phyloP scores from a whole-genome alignment of 805 yeast genomes.

The Starmera dryadoides region DNA sequence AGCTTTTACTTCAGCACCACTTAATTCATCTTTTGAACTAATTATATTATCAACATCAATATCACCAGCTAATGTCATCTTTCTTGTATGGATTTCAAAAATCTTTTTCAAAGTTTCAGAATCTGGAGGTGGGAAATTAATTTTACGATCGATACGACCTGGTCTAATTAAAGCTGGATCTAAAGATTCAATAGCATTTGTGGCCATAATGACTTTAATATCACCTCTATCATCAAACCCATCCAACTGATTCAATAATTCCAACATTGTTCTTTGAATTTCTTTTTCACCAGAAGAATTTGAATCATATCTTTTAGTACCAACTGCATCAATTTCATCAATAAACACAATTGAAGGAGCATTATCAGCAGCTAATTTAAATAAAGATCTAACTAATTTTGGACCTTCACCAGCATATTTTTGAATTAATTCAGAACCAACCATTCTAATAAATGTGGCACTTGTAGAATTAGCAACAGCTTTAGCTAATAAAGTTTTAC shows the following conservation, averaged over 20 bases:
- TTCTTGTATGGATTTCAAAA: constrained; percentile 83
- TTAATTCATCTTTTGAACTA: constrained; percentile 84
- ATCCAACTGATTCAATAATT: constrained; percentile 87
- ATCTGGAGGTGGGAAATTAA: constrained; percentile 93
- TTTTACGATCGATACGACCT: constrained; percentile 94
- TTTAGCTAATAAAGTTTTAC: constrained; percentile 90
- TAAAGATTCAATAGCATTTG: constrained; percentile 86
- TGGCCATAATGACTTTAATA: constrained; percentile 97
- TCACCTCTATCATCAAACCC: constrained; percentile 98
- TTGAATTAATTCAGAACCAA: constrained; percentile 94
- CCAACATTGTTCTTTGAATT: constrained; percentile 97
- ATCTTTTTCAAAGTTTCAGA: constrained; percentile 89
- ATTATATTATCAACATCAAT: constrained; percentile 87
- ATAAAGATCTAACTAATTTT: constrained; percentile 84
- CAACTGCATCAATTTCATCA: constrained; percentile 98
- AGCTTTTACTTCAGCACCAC: constrained; percentile 97
- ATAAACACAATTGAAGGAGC: constrained; percentile 98
- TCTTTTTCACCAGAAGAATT: constrained; percentile 92
- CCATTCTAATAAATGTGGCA: constrained; percentile 92
- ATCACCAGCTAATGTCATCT: constrained; percentile 85
- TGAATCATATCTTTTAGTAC: constrained; percentile 93
- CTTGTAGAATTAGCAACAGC: constrained; percentile 98
- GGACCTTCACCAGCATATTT: constrained; percentile 98
- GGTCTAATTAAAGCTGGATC: constrained; percentile 97
- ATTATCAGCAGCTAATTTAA: constrained; percentile 93